A percentile compares a stretch with the other conserved stretches of the same genome.
These are phyloP conservation scores for Neophaeococcomyces mojaviensis DNA, from an alignment of 2,329 filamentous ascomycete genomes.

Conservation along the genomic window DNA sequence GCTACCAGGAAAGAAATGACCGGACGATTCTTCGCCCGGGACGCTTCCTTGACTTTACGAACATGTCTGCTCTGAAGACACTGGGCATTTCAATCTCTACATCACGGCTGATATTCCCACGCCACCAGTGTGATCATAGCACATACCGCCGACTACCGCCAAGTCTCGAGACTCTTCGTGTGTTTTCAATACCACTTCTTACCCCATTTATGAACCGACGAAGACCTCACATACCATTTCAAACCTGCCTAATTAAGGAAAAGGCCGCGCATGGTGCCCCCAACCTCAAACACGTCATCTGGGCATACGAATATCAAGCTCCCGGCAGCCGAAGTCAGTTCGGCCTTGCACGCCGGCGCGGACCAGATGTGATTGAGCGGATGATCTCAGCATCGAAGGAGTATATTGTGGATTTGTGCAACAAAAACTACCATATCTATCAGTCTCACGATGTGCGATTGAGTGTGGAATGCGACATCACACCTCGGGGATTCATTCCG, in stretches of 20 bases:
- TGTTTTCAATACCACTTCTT: constrained; percentile 20
- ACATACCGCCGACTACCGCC: constrained; percentile 20
- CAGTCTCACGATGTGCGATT: neutral
- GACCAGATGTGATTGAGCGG: constrained; percentile 12
- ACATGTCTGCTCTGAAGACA: constrained; percentile 16
- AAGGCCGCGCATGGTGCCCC: constrained; percentile 19
- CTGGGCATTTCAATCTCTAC: constrained; percentile 20
- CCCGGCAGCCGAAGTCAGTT: constrained; percentile 13
- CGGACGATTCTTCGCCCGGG: constrained; percentile 16
- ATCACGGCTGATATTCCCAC: constrained; percentile 15
- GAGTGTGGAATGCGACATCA: constrained; percentile 9
- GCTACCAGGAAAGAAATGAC: constrained; percentile 14
- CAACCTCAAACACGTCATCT: constrained; percentile 18
- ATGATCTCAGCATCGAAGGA: constrained; percentile 14
- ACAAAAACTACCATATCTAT: constrained; percentile 14
- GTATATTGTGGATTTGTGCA: constrained; percentile 16
- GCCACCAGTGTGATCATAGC: constrained; percentile 17
- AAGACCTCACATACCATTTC: constrained; percentile 17
- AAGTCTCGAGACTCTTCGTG: constrained; percentile 19
- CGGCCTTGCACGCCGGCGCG: constrained; percentile 12
- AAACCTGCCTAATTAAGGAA: constrained; percentile 17
- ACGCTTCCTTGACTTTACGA: constrained; percentile 16
- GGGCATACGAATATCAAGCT: constrained; percentile 21
- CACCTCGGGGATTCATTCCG: constrained; percentile 21
- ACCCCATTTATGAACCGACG: constrained; percentile 13